These are phyloP conservation scores for Fremontodendron californicum DNA, from an alignment of 345 rosid species.

Conservation along the genomic window DNA sequence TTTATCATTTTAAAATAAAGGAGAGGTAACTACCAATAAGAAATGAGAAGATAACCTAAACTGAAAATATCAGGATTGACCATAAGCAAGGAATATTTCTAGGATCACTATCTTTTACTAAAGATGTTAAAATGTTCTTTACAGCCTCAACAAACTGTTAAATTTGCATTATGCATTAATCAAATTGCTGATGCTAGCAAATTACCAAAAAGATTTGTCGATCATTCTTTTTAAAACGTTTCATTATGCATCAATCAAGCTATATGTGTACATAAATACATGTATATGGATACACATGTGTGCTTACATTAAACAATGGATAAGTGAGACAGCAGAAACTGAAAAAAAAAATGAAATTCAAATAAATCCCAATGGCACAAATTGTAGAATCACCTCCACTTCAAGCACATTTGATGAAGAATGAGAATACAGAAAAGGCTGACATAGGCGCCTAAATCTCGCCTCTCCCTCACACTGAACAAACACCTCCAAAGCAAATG, in stretches of 20 bases:
- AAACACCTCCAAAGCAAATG: constrained; percentile 97
- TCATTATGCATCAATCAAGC: not conserved
- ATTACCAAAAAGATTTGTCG: not conserved
- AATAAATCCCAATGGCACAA: not conserved
- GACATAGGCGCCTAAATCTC: constrained; percentile 94
- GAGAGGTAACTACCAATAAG: not conserved
- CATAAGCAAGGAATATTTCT: not conserved
- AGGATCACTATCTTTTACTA: not conserved
- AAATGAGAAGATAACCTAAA: not conserved
- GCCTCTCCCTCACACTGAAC: constrained; percentile 69
- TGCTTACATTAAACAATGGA: not conserved
- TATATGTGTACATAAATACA: not conserved
- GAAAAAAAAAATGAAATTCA: not conserved
- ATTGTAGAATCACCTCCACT: constrained; percentile 60
- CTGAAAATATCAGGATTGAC: not conserved
- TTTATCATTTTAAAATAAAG: not conserved
- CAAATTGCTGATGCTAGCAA: not conserved
- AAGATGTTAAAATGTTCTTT: not conserved
- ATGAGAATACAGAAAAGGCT: constrained; percentile 91
- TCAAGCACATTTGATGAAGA: constrained; percentile 93
- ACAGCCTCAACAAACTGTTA: not conserved
- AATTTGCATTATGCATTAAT: not conserved
- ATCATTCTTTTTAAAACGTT: not conserved
- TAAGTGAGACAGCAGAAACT: not conserved
- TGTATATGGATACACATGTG: not conserved